phyloP scores from a whole-genome alignment of 2,329 filamentous ascomycete species.

The Calonectria hawksworthii region DNA sequence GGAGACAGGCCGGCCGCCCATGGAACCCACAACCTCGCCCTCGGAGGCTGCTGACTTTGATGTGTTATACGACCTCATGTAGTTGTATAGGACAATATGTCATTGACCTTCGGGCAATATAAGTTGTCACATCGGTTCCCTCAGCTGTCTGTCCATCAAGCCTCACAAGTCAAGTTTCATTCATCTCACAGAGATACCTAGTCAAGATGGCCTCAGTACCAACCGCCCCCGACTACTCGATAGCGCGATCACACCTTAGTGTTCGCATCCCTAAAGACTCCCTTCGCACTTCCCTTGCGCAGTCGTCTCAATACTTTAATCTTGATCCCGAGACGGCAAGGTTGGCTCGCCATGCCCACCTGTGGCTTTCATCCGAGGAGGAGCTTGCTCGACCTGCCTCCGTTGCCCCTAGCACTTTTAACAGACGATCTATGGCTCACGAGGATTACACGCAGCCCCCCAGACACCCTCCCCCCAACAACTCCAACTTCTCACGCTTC shows the following conservation, averaged over 20 bases:
- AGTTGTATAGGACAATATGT: not conserved
- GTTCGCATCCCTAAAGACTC: constrained; percentile 44
- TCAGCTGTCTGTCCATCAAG: constrained; percentile 9
- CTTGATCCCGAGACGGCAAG: constrained; percentile 41
- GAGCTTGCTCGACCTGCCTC: constrained; percentile 42
- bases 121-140: constrained; percentile 15
- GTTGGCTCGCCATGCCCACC: constrained; percentile 37
- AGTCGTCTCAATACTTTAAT: constrained; percentile 43
- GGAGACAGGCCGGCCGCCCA: constrained; percentile 21
- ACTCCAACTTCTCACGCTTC: constrained; percentile 29
- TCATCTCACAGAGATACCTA: constrained; percentile 1
- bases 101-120: constrained; percentile 3
- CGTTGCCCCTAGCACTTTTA: constrained; percentile 40
- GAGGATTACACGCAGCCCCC: constrained; percentile 31
- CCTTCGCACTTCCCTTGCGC: constrained; percentile 41
- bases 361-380: constrained; percentile 42
- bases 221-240: constrained; percentile 47
- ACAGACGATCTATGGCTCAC: constrained; percentile 37
- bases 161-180: constrained; percentile 16
- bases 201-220: constrained; percentile 46
- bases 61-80: not conserved
- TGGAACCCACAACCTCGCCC: constrained; percentile 21
- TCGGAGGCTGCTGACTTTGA: constrained; percentile 11
- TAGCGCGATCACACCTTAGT: constrained; percentile 43
- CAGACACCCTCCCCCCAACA: not conserved